Evolutionary conservation across 2,329 filamentous ascomycete species (phyloP).

Genomic region (Cordyceps sp.): DNA sequence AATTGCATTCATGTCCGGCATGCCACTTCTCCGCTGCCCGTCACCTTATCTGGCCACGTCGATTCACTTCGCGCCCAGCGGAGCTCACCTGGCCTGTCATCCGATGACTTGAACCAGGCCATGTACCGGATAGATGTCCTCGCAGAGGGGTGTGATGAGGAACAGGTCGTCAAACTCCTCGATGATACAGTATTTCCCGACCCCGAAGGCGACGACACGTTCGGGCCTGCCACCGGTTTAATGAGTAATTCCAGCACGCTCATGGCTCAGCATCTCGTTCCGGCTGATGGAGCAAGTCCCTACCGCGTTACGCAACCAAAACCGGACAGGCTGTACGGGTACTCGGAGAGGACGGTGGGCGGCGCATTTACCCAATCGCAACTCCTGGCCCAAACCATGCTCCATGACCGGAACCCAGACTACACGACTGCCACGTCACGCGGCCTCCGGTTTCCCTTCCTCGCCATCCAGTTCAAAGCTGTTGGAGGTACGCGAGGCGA

Average conservation of each 20-base stretch:
- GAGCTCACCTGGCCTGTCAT: not conserved
- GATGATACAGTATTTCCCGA: not conserved
- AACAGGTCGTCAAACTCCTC: not conserved
- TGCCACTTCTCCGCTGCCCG: too few species aligned
- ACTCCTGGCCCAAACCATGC: not conserved
- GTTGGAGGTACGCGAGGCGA: constrained; percentile 8
- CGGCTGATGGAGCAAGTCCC: not conserved
- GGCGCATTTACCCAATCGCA: not conserved
- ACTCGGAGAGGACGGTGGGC: not conserved
- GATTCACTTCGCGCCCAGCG: not conserved
- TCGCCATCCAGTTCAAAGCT: constrained; percentile 7
- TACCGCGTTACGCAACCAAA: not conserved
- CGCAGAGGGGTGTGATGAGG: not conserved
- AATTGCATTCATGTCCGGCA: too few species aligned
- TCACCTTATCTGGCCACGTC: too few species aligned
- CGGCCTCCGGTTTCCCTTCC: constrained; percentile 2
- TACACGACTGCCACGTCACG: not conserved
- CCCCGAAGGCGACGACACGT: not conserved
- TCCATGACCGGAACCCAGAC: not conserved
- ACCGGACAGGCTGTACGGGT: not conserved
- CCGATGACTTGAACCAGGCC: not conserved
- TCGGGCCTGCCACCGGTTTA: not conserved
- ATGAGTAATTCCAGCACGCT: not conserved
- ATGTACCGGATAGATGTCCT: not conserved
- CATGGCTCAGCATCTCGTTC: not conserved